A percentile compares a stretch with the other conserved stretches of the same genome.
Conservation (phyloP, 2,329 filamentous ascomycete genomes). For the Colletotrichum neosansevieriae region DNA sequence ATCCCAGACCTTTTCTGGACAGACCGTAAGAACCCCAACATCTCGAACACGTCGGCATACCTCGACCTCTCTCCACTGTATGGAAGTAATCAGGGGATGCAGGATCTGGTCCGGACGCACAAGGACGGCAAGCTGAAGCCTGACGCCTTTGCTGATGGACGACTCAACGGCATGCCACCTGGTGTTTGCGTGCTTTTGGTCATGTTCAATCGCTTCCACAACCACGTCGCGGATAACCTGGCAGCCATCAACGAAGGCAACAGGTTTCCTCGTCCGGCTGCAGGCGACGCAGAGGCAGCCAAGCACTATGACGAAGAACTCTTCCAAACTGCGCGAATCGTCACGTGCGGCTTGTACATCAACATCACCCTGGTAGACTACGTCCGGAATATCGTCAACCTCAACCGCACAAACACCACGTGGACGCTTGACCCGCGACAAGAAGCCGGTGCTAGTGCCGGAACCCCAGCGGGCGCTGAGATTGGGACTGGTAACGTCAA, state of each 20-base stretch:
- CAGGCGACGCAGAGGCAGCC: conserved; percentile 67
- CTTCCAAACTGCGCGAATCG: conserved; percentile 82
- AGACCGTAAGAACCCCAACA: conserved; percentile 68
- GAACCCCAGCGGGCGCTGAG: conserved; percentile 69
- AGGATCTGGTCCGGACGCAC: conserved; percentile 76
- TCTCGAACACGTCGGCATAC: conserved; percentile 77
- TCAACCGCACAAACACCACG: conserved; percentile 76
- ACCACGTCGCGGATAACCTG: conserved; percentile 83
- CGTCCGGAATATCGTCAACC: conserved; percentile 80
- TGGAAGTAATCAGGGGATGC: conserved; percentile 75
- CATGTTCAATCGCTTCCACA: conserved; percentile 89
- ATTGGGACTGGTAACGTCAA: conserved; percentile 85
- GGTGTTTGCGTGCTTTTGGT: conserved; percentile 78
- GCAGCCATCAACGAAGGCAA: conserved; percentile 88
- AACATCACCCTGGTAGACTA: conserved; percentile 85
- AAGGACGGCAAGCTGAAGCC: conserved; percentile 78
- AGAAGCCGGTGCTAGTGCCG: conserved; percentile 69
- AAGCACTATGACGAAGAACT: conserved; percentile 81
- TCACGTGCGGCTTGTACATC: conserved; percentile 81
- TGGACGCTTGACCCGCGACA: conserved; percentile 79
- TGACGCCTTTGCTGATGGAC: conserved; percentile 78
- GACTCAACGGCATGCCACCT: conserved; percentile 77
- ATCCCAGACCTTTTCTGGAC: conserved; percentile 76
- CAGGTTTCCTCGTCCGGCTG: conserved; percentile 76
- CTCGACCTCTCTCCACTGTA: conserved; percentile 80